These are phyloP conservation scores for Jamesozyma hellenica DNA, from an alignment of 805 yeast genomes.

Conservation along the genomic window DNA sequence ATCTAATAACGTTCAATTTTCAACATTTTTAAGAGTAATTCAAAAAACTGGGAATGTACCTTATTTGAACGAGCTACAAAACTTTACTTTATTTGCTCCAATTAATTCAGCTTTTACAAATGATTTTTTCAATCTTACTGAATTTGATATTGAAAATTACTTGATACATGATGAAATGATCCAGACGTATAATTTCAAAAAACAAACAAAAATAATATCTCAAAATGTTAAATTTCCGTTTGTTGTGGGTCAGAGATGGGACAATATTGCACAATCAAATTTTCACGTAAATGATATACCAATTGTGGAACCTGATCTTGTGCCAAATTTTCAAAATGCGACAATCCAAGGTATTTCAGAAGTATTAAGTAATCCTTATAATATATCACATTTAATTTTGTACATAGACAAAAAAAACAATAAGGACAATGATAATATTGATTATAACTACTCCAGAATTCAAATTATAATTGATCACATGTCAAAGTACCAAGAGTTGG, in stretches of 20 bases:
- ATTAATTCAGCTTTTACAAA: conserved; percentile 61
- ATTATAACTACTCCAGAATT: neutral
- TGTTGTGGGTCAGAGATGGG: conserved; percentile 9
- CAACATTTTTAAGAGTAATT: conserved; percentile 48
- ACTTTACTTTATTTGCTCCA: conserved; percentile 73
- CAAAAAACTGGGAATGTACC: conserved; percentile 60
- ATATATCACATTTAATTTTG: neutral
- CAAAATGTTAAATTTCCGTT: conserved; percentile 15
- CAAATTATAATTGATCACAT: neutral
- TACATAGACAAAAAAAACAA: neutral
- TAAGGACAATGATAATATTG: neutral
- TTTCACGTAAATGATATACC: conserved; percentile 12
- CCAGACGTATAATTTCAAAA: conserved; percentile 10
- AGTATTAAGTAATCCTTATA: conserved; percentile 31
- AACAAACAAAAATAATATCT: conserved; percentile 7
- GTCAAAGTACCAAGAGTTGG: neutral
- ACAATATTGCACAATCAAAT: neutral
- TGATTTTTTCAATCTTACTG: neutral
- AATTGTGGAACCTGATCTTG: conserved; percentile 48
- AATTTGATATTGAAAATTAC: conserved; percentile 20
- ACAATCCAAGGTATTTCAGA: conserved; percentile 55
- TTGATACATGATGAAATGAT: conserved; percentile 31
- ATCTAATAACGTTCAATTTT: conserved; percentile 58
- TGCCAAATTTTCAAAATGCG: conserved; percentile 54
- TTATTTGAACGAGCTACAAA: conserved; percentile 43